These are phyloP conservation scores for Coniochaeta ligniaria DNA, from an alignment of 2,329 filamentous ascomycete species.

Conservation along the genomic window DNA sequence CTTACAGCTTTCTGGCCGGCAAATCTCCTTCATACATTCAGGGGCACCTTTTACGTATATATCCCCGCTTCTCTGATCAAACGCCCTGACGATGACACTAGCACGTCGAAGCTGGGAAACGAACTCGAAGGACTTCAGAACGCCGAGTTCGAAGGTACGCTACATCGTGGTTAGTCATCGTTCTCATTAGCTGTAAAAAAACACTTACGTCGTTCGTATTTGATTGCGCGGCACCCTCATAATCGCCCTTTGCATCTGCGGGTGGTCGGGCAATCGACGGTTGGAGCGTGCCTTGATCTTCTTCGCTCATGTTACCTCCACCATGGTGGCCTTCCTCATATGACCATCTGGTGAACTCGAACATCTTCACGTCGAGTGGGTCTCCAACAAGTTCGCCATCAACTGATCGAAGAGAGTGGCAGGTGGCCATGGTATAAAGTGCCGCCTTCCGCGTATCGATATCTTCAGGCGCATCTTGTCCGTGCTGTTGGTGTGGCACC, in stretches of 20 bases:
- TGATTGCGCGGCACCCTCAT: slow-evolving; percentile 36
- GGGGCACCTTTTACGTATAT: slow-evolving; percentile 96
- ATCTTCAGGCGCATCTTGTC: slow-evolving; percentile 17
- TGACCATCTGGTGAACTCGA: slow-evolving; percentile 88
- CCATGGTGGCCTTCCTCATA: slow-evolving; percentile 82
- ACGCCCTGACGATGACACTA: slow-evolving; percentile 85
- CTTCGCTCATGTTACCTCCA: slow-evolving; percentile 57
- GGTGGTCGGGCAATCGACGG: slow-evolving; percentile 89
- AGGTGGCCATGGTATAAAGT: slow-evolving; percentile 94
- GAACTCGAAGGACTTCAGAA: slow-evolving; percentile 89
- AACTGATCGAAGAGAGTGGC: slow-evolving; percentile 81
- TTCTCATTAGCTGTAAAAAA: not conserved
- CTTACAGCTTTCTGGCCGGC: slow-evolving; percentile 70
- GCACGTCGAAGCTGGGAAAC: slow-evolving; percentile 86
- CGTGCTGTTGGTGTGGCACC: slow-evolving; percentile 31
- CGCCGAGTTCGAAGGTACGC: slow-evolving; percentile 72
- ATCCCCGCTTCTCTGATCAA: slow-evolving; percentile 75
- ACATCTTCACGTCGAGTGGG: slow-evolving; percentile 96
- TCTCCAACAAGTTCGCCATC: slow-evolving; percentile 88
- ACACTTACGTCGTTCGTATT: slow-evolving; percentile 26
- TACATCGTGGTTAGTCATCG: slow-evolving; percentile 13
- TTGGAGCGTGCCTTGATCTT: slow-evolving; percentile 67
- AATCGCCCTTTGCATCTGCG: slow-evolving; percentile 37
- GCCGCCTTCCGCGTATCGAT: slow-evolving; percentile 46
- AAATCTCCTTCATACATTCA: slow-evolving; percentile 94